phyloP scores from a whole-genome alignment of 2,329 filamentous ascomycete species.

The Aspergillus hortae region DNA sequence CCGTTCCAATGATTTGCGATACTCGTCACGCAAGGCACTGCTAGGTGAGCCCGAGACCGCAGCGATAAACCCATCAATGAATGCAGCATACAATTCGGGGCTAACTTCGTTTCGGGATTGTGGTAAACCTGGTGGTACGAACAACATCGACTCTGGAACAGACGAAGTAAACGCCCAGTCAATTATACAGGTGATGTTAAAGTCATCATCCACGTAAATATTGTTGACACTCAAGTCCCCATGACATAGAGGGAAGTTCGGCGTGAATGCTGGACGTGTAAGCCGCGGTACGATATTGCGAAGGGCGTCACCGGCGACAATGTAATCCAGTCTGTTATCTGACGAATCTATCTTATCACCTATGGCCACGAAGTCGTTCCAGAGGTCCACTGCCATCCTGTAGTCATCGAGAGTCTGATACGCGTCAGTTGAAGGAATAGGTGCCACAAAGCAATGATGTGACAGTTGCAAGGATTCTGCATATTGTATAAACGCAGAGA shows the following conservation, averaged over 20 bases:
- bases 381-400: constrained; percentile 14
- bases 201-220: constrained; percentile 32
- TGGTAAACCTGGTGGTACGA: constrained; percentile 19
- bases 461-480: constrained; percentile 12
- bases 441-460: constrained; percentile 16
- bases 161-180: constrained; percentile 26
- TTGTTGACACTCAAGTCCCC: constrained; percentile 41
- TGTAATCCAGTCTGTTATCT: constrained; percentile 24
- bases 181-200: constrained; percentile 31
- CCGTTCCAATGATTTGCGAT: constrained; percentile 10
- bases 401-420: constrained; percentile 14
- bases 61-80: constrained; percentile 9
- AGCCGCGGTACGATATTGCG: constrained; percentile 12
- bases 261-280: not conserved
- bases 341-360: constrained; percentile 19
- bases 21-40: constrained; percentile 8
- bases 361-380: constrained; percentile 23
- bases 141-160: constrained; percentile 17
- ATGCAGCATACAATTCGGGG: constrained; percentile 3
- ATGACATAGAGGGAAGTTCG: constrained; percentile 19
- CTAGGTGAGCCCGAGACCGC: not conserved
- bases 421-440: constrained; percentile 9
- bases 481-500: constrained; percentile 17
- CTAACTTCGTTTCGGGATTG: constrained; percentile 18
- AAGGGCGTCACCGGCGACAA: constrained; percentile 17